Percentiles rank a stretch among this genome's conserved stretches.
Conservation (phyloP, 2,329 filamentous ascomycete genomes). For the Fusarium ambrosium region DNA sequence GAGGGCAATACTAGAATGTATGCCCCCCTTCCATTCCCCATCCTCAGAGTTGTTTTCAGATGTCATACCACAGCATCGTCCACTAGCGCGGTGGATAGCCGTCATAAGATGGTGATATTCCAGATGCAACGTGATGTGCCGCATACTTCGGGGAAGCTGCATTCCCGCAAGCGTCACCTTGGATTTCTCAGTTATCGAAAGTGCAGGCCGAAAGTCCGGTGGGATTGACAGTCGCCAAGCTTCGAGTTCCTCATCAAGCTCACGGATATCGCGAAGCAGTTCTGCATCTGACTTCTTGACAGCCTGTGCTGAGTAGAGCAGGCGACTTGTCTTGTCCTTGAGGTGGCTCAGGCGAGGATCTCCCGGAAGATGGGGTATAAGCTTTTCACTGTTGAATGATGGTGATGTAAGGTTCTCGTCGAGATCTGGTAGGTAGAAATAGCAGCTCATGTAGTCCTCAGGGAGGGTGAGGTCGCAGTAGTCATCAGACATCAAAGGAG, state of each 20-base stretch:
- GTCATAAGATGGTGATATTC: conserved; percentile 70
- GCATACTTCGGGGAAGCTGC: conserved; percentile 57
- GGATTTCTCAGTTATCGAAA: conserved; percentile 54
- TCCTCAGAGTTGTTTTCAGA: conserved; percentile 21
- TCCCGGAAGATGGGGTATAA: conserved; percentile 56
- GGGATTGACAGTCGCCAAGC: conserved; percentile 66
- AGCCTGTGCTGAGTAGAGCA: conserved; percentile 64
- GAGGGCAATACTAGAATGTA: conserved; percentile 66
- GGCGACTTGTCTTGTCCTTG: conserved; percentile 63
- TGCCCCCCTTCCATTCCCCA: conserved; percentile 56
- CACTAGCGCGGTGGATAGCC: conserved; percentile 68
- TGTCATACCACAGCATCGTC: conserved; percentile 55
- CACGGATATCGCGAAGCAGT: conserved; percentile 66
- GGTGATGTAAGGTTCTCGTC: not conserved
- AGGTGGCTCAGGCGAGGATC: conserved; percentile 64
- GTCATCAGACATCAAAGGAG: conserved; percentile 61
- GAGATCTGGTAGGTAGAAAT: conserved; percentile 28
- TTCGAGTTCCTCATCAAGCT: conserved; percentile 70
- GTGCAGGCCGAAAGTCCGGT: conserved; percentile 58
- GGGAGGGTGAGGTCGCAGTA: conserved; percentile 49
- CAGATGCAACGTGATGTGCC: conserved; percentile 62
- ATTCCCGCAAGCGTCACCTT: conserved; percentile 46
- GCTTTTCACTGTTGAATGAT: not conserved
- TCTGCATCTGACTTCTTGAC: conserved; percentile 67
- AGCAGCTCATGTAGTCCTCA: conserved; percentile 44